Percentiles rank a stretch among this genome's conserved stretches.
These are phyloP conservation scores for Taiwanofungus camphoratus DNA, from an alignment of 1,284 basidiomycete genomes.

Conservation along the genomic window DNA sequence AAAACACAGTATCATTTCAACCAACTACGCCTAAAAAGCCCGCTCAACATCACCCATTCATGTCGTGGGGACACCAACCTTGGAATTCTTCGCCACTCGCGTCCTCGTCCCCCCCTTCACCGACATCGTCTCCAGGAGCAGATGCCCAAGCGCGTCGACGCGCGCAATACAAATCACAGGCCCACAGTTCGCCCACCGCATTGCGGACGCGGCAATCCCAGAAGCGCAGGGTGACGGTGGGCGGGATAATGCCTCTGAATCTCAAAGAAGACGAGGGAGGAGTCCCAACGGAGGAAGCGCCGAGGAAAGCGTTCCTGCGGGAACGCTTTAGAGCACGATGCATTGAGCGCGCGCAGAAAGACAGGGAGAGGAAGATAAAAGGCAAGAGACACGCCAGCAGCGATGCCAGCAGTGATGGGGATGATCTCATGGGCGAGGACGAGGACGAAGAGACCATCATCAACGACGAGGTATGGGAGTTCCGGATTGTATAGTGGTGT, in stretches of 20 bases:
- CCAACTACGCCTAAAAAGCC: conserved; percentile 7
- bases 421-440: conserved; percentile 47
- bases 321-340: conserved; percentile 58
- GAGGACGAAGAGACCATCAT: conserved; percentile 43
- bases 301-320: conserved; percentile 46
- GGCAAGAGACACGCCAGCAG: conserved; percentile 28
- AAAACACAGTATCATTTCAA: conserved; percentile 1
- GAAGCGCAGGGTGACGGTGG: conserved; percentile 8
- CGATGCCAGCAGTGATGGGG: conserved; percentile 45
- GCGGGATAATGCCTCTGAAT: neutral
- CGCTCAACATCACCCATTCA: neutral
- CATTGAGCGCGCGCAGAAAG: conserved; percentile 50
- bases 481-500: neutral
- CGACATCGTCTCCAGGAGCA: conserved; percentile 20
- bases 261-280: conserved; percentile 5
- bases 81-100: conserved; percentile 25
- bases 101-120: conserved; percentile 14
- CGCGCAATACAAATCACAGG: conserved; percentile 21
- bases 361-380: conserved; percentile 43
- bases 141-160: conserved; percentile 21
- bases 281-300: conserved; percentile 25
- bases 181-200: conserved; percentile 14
- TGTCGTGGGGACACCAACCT: conserved; percentile 10
- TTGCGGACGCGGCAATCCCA: conserved; percentile 11
- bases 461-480: conserved; percentile 53